Percentiles rank a stretch among this genome's conserved stretches.
Evolutionary conservation across 2,329 filamentous ascomycete species (phyloP).

Genomic region (Colletotrichum scovillei): DNA sequence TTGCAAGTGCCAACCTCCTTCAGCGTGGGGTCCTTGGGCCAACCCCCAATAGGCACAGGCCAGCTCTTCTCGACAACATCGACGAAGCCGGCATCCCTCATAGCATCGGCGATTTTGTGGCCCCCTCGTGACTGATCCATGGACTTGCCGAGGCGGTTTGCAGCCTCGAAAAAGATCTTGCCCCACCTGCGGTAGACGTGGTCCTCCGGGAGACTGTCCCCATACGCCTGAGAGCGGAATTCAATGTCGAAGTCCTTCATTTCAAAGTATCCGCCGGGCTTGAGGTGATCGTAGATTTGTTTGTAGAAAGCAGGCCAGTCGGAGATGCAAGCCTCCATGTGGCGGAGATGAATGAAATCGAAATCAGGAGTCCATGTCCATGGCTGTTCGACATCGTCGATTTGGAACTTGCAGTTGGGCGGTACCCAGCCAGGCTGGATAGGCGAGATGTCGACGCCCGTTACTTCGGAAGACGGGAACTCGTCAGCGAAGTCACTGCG

Average conservation of each 20-base stretch:
- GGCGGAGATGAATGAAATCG: conserved; percentile 70
- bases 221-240: conserved; percentile 31
- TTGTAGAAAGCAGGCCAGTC: conserved; percentile 67
- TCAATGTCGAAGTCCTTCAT: conserved; percentile 42
- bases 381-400: conserved; percentile 46
- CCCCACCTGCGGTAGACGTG: conserved; percentile 45
- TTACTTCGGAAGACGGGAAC: conserved; percentile 54
- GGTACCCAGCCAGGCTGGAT: conserved; percentile 58
- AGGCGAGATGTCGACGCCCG: conserved; percentile 66
- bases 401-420: conserved; percentile 50
- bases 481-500: conserved; percentile 59
- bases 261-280: conserved; percentile 49
- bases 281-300: conserved; percentile 62
- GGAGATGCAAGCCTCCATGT: conserved; percentile 67
- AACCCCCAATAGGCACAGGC: conserved; percentile 41
- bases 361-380: conserved; percentile 60
- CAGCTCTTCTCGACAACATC: conserved; percentile 27
- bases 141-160: conserved; percentile 16
- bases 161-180: conserved; percentile 41
- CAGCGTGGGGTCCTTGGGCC: conserved; percentile 35
- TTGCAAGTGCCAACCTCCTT: conserved; percentile 42
- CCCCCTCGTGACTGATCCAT: conserved; percentile 14
- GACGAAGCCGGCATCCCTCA: conserved; percentile 34
- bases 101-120: conserved; percentile 38
- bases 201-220: conserved; percentile 38